Percentiles rank a stretch among this genome's conserved stretches.
These are phyloP conservation scores for Pseudogymnoascus sp. DNA, from an alignment of 2,329 filamentous ascomycete genomes.

Conservation along the genomic window DNA sequence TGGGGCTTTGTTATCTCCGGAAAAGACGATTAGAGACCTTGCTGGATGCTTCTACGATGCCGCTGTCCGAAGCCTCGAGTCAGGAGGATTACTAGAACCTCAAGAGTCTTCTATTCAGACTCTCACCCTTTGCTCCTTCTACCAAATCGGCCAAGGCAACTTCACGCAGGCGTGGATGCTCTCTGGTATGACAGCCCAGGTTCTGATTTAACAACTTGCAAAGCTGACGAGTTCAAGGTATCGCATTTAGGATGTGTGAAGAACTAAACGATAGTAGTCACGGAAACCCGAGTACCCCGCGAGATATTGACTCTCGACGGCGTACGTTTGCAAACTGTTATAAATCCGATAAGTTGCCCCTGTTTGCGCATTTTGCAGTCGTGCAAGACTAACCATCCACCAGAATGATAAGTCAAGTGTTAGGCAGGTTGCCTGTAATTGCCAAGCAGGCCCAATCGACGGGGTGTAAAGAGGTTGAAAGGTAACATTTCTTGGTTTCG, in stretches of 20 bases:
- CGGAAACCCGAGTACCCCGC: slow-evolving; percentile 13
- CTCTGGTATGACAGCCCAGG: slow-evolving; percentile 14
- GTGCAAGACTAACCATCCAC: slow-evolving; percentile 6
- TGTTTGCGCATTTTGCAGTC: background rate
- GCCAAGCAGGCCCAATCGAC: background rate
- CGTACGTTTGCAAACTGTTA: slow-evolving; percentile 17
- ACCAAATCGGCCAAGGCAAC: slow-evolving; percentile 17
- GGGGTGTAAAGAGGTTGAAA: background rate
- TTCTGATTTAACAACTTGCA: background rate
- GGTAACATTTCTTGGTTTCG: background rate
- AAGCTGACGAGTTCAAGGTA: slow-evolving; percentile 16
- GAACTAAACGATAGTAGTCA: slow-evolving; percentile 14
- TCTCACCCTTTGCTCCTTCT: slow-evolving; percentile 17
- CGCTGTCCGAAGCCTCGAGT: slow-evolving; percentile 12
- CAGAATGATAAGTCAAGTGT: slow-evolving; percentile 14
- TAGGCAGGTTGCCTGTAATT: slow-evolving; percentile 12
- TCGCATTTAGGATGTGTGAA: slow-evolving; percentile 22
- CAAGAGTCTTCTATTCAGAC: slow-evolving; percentile 16
- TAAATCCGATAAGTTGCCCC: slow-evolving; percentile 19
- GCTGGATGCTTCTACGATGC: slow-evolving; percentile 12
- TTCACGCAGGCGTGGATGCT: slow-evolving; percentile 19
- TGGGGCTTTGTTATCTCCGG: slow-evolving; percentile 18
- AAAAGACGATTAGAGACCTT: slow-evolving; percentile 8
- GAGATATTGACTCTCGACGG: slow-evolving; percentile 13
- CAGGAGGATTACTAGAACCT: slow-evolving; percentile 12